Conservation (phyloP, 306 rosid species). For the Hippophae rhamnoides region DNA sequence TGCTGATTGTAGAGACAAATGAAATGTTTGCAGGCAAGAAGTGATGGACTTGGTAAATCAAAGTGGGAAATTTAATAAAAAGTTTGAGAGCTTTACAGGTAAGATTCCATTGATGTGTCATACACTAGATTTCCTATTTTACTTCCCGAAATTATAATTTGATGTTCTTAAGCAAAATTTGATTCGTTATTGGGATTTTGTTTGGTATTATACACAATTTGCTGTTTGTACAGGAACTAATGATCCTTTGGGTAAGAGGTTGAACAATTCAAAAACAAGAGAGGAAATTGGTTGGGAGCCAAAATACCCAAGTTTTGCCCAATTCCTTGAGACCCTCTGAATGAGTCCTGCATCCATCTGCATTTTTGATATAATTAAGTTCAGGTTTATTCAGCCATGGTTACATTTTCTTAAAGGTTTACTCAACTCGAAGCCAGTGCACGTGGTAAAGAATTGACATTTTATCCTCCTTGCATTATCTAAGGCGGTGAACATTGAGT, state of each 20-base stretch:
- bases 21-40: constrained; percentile 70
- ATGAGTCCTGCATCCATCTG: constrained; percentile 9
- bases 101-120: constrained; percentile 6
- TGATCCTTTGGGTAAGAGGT: constrained; percentile 81
- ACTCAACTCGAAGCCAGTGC: neutral
- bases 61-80: constrained; percentile 72
- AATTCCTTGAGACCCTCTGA: constrained; percentile 58
- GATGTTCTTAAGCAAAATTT: neutral
- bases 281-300: constrained; percentile 89
- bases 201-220: neutral
- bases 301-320: constrained; percentile 63
- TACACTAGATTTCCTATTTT: no score
- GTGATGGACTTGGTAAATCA: constrained; percentile 68
- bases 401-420: no score
- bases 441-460: no score
- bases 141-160: neutral
- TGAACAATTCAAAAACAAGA: constrained; percentile 75
- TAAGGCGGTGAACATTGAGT: no score
- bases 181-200: neutral
- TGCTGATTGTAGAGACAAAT: constrained; percentile 2
- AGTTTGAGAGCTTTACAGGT: constrained; percentile 77
- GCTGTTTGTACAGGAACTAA: constrained; percentile 41
- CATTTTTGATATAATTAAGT: neutral
- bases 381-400: no score
- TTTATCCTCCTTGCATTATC: no score